phyloP scores from a whole-genome alignment of 1,284 basidiomycete species.

The Cerioporus squamosus region DNA sequence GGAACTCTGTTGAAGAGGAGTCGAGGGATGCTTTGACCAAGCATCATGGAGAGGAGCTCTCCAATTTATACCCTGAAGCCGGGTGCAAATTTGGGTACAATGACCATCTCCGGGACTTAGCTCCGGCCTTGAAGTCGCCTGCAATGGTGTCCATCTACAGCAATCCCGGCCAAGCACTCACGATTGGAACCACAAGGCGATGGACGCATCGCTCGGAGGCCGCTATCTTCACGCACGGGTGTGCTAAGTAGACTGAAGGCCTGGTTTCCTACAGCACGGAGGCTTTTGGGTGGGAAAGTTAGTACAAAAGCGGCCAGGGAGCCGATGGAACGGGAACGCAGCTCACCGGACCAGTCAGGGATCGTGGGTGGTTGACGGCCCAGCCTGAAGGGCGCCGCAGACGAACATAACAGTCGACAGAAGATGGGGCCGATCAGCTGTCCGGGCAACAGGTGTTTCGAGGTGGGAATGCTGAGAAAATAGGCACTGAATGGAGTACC shows the following conservation, averaged over 20 bases:
- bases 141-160: not conserved
- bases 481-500: not conserved
- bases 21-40: no score
- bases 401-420: not conserved
- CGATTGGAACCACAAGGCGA: not conserved
- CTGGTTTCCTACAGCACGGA: not conserved
- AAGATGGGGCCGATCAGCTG: not conserved
- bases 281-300: conserved; percentile 8
- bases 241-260: not conserved
- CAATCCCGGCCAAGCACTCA: not conserved
- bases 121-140: not conserved
- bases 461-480: conserved; percentile 5
- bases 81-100: not conserved
- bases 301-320: conserved; percentile 11
- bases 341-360: not conserved
- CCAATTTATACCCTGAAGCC: no score
- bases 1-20: not conserved
- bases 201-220: conserved; percentile 5
- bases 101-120: not conserved
- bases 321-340: conserved; percentile 10
- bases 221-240: conserved; percentile 1
- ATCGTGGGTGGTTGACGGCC: not conserved
- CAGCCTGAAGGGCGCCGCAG: conserved; percentile 7
- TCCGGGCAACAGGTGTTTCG: not conserved
- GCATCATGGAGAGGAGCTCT: no score